Evolutionary conservation across 1,139 yeast genomes (phyloP).

Genomic region (Debaryomycetaceae sp.): DNA sequence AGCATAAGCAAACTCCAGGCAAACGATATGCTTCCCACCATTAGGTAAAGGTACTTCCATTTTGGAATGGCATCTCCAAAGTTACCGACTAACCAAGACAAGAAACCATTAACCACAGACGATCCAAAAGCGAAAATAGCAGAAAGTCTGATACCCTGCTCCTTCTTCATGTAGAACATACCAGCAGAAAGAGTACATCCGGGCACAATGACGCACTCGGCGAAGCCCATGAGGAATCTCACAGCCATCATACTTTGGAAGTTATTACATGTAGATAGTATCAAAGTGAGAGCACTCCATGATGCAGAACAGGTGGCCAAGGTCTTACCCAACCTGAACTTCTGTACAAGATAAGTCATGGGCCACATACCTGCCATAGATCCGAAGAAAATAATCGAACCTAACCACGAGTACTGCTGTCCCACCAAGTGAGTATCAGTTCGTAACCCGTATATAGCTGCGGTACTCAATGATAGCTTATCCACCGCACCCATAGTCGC

Average conservation of each 20-base stretch:
- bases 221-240: constrained; percentile 32
- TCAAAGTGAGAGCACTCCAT: constrained; percentile 27
- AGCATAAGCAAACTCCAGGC: constrained; percentile 23
- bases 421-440: constrained; percentile 32
- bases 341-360: constrained; percentile 24
- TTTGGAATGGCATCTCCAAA: constrained; percentile 22
- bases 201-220: constrained; percentile 39
- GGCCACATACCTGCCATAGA: constrained; percentile 43
- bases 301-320: constrained; percentile 19
- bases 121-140: constrained; percentile 25
- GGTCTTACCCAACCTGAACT: constrained; percentile 25
- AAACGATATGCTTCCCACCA: constrained; percentile 29
- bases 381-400: constrained; percentile 45
- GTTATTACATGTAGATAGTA: constrained; percentile 21
- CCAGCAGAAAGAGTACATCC: constrained; percentile 32
- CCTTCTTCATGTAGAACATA: constrained; percentile 23
- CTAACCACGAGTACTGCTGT: constrained; percentile 46
- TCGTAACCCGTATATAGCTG: constrained; percentile 42
- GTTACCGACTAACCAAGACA: constrained; percentile 27
- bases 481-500: constrained; percentile 42
- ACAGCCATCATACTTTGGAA: constrained; percentile 30
- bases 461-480: constrained; percentile 38
- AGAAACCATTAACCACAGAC: constrained; percentile 28
- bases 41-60: constrained; percentile 29
- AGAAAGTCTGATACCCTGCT: constrained; percentile 25